Evolutionary conservation across 139 green algal species (phyloP).

Genomic region (Closterium sp.): DNA sequence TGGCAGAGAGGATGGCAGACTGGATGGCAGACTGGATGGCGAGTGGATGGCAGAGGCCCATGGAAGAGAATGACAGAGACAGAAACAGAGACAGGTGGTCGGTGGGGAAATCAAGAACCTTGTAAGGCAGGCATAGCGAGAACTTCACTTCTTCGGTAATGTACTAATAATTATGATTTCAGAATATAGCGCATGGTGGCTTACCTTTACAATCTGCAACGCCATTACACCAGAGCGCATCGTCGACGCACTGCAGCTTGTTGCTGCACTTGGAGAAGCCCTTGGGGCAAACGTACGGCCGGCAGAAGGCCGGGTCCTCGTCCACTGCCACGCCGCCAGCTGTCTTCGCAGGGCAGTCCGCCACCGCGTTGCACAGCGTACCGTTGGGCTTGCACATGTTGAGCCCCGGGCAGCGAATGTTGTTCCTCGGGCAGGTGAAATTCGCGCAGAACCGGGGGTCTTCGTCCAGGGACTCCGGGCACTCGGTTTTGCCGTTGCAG

Average conservation of each 20-base stretch:
- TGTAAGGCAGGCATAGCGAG: neutral
- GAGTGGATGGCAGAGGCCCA: no score
- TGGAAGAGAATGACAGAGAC: neutral
- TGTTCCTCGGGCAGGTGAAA: constrained; percentile 3
- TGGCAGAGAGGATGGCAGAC: no score
- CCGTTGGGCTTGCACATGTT: neutral
- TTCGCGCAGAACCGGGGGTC: constrained; percentile 2
- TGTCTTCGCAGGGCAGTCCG: neutral
- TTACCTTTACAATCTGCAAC: neutral
- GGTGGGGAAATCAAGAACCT: no score
- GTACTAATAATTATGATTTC: no score
- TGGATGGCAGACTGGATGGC: neutral
- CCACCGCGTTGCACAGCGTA: neutral
- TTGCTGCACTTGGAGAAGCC: neutral
- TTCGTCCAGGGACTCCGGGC: neutral
- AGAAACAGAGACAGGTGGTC: neutral
- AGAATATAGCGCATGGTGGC: no score
- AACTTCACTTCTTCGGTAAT: no score
- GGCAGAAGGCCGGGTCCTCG: neutral
- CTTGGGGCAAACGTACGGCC: neutral
- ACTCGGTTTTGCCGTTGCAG: neutral
- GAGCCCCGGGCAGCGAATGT: neutral
- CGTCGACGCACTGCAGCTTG: neutral
- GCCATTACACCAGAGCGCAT: neutral
- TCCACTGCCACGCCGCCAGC: neutral